phyloP scores from a whole-genome alignment of 139 green algal species.

The Chlorella sp. region DNA sequence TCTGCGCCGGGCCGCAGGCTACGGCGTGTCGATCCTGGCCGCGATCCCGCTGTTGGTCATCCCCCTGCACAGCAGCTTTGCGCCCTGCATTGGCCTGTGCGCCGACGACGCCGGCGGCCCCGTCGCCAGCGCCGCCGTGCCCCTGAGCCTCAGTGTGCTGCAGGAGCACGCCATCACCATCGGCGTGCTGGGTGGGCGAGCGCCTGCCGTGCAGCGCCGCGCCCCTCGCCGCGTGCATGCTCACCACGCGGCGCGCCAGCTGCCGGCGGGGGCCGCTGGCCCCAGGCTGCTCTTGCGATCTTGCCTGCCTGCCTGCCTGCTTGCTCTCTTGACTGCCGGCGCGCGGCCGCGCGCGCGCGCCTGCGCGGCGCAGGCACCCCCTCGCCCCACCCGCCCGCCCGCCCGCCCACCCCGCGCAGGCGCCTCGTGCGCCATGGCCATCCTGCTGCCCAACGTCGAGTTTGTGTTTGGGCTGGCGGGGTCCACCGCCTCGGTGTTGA shows the following conservation, averaged over 20 bases:
- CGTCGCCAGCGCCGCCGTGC: neutral
- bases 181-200: conserved; percentile 18
- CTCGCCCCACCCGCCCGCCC: no score
- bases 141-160: neutral
- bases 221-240: no score
- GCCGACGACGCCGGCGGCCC: neutral
- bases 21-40: conserved; percentile 75
- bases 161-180: conserved; percentile 14
- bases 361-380: no score
- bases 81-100: conserved; percentile 26
- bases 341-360: no score
- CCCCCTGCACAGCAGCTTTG: conserved; percentile 67
- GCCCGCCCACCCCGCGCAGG: neutral
- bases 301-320: neutral
- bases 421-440: conserved; percentile 13
- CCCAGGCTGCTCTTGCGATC: neutral
- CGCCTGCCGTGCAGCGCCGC: no score
- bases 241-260: no score
- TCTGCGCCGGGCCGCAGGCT: no score
- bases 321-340: no score
- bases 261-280: neutral
- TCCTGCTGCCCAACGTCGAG: conserved; percentile 81
- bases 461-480: conserved; percentile 87
- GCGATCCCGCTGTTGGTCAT: conserved; percentile 74
- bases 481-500: conserved; percentile 72